Evolutionary conservation across 148 eudicot genomes (phyloP), one percentile per base, ranked within the genome.

Genomic region (Dianthus caryophyllus): DNA sequence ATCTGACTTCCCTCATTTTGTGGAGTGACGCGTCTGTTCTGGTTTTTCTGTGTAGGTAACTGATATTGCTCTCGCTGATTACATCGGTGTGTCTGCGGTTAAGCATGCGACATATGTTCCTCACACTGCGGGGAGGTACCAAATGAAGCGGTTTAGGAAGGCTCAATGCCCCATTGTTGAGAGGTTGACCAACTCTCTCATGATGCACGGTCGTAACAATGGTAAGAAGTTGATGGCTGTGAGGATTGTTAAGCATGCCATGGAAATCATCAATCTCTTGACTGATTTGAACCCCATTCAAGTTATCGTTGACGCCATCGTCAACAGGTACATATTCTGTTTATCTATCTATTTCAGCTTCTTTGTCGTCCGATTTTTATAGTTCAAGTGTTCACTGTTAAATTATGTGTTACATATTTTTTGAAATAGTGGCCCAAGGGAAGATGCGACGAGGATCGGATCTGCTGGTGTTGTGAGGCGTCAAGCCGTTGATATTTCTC

Each of bases 391-490:
- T 41, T 6, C 44, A 41, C 6, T 41, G 44, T 41, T 41, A 9
- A 41, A 9, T 41, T 41, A 3, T 33, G n/a, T 41, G 12, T 6
- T 6, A 41, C 44, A 4, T 41, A 41, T 9, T 0, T 14, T 38
- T 29, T n/a, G n/a, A 17, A 38, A 26, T 55, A 76, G 79, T 60
- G 79, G 79, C 2, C 79, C 79, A 11, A 65, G 79, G 24, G 79
- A 76, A 66, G 79, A 76, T 76, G 79, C 79, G 20, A 76, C 79
- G 43, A 71, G 79, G 52, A 76, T 76, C 50, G 79, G 79, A 18
- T 76, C 79, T 8, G 79, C 79, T 61, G 79, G 79, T 76, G 79
- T 76, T 43, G 79, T 76, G 57, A 76, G 79, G 41, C 79, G 79
- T 76, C 79, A 76, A 33, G 79, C 79, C 52, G 79, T 76, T 65